Base-by-base conservation (phyloP, 148 eudicot genomes). In the Tetragonia tetragonoides region DNA sequence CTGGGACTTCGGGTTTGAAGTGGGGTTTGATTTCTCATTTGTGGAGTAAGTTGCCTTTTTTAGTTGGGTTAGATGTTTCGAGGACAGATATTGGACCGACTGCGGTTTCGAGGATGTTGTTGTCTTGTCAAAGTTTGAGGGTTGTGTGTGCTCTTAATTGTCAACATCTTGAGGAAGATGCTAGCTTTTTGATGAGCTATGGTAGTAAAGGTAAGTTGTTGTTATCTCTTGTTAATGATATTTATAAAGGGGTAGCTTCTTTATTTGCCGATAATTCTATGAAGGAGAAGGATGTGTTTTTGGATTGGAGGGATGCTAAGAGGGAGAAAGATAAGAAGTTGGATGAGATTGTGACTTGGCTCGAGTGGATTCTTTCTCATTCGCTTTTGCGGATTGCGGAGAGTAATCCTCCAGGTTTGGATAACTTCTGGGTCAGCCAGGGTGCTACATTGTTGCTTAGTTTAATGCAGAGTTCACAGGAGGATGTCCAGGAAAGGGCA, bases 401-500 rank as follows among this genome's bases (percentile, higher is more conserved):
- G 87, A 85, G 86, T 85, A 95, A 89, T 82, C 90, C 91, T 42
- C 87, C 78, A 34, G 93, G 95, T 79, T 79, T 91, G 83, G 99
- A 93, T 88, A 79, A 75, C 68, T 95, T 95, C 81, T 95, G 99
- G 99, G 88, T 93, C 40, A 89, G 72, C 73, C 99, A 95, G 84
- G 99, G 98, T 82, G 89, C 95, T n/a, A 77, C 75, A 46, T 81
- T 95, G 87, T 85, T 95, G 82, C 94, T 95, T 28, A 87, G 85
- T 85, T 85, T 95, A 79, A 84, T 88, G 87, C 91, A 90, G 87
- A 95, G 99, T 74, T 76, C 86, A 37, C 93, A 95, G 74, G 99
- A 95, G 85, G 99, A 95, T 79, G 99, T 93, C 75, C 97, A 93
- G 83, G 99, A 95, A 84, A 89, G 92, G 84, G 95, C 99, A 46